Conservation (phyloP, 441 rosid genomes). For the Metrosideros polymorpha region DNA sequence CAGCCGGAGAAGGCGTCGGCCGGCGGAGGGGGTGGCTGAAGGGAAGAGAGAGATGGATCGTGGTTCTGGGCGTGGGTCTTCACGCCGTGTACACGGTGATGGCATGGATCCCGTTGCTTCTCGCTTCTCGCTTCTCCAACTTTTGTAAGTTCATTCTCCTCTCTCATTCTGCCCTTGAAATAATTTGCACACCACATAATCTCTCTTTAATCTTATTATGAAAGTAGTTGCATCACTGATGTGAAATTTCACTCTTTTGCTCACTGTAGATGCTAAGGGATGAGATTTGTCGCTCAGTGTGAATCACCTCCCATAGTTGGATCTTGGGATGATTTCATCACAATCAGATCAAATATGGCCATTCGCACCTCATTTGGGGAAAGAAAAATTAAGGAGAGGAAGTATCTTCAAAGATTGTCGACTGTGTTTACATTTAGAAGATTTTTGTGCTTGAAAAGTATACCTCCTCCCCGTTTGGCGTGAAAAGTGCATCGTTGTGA, state of each 20-base stretch:
- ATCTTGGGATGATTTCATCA: not conserved
- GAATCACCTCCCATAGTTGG: not conserved
- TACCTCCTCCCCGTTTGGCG: not conserved
- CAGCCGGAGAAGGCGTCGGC: conserved; percentile 5
- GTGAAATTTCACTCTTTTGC: not conserved
- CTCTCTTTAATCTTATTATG: not conserved
- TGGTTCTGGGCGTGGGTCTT: conserved; percentile 63
- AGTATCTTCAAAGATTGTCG: not conserved
- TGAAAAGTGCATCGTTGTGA: not conserved
- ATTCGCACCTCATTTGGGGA: not conserved
- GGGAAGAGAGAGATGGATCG: conserved; percentile 69
- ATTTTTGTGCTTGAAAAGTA: not conserved
- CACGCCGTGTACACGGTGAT: conserved; percentile 70
- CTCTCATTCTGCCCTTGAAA: not conserved
- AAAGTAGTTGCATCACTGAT: not conserved
- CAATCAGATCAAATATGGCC: not conserved
- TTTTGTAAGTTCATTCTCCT: conserved; percentile 51
- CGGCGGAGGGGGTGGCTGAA: conserved; percentile 42
- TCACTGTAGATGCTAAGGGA: not conserved
- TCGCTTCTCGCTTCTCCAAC: conserved; percentile 55
- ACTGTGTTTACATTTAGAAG: not conserved
- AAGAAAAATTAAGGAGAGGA: not conserved
- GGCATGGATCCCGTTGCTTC: conserved; percentile 91
- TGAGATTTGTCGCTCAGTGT: not conserved
- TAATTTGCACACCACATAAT: not conserved